Evolutionary conservation across 108 stramenopile species (phyloP), one percentile per base, ranked within the genome.

Genomic region (Schizochytrium sp.): DNA sequence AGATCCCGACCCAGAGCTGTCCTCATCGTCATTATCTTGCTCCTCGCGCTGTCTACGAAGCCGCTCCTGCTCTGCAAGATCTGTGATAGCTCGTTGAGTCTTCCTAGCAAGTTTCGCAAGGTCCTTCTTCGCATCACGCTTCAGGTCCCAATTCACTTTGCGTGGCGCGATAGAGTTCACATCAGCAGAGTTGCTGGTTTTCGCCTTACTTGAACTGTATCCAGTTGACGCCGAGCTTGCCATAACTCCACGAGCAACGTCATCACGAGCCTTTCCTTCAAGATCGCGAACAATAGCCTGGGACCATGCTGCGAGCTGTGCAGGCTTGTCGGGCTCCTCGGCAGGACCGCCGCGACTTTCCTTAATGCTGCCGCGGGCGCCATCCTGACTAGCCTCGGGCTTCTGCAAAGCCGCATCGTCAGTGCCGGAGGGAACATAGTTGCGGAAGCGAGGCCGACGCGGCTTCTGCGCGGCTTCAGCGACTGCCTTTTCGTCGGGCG

Each of bases 381-480:
- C 57, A 58, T 58, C 57, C 57, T 58, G 13, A 17, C 13, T 17
- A 17, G 57, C 72, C 46, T 3, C 46, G 73, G 17, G 46, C 15
- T 38, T 28, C 19, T 5, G 49, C 46, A 3, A 0, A 46, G 8
- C 7, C 56, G 55, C 87, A 13, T 42, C 42, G 28, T 8, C 28
- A 44, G 64, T 7, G 64, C 44, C 64, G 2, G 64, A 7, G 64
- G 64, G 64, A 38, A 69, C 64, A 44, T 69, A 69, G 64, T 15
- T 69, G 64, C 64, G 64, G 64, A 69, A 69, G 64, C 64, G 64
- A 38, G 44, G 28, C 64, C 44, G 40, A 44, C 64, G 64, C 28
- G 28, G 28, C 28, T 28, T 7, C 64, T 44, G 64, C 64, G 19
- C 2, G 64, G 0, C 3, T 69, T 17, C 28, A n/a, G 42, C 64